A percentile compares a stretch with the other conserved stretches of the same genome.
These are phyloP conservation scores for Rugonectria rugulosa DNA, from an alignment of 2,329 filamentous ascomycete genomes.

Conservation along the genomic window DNA sequence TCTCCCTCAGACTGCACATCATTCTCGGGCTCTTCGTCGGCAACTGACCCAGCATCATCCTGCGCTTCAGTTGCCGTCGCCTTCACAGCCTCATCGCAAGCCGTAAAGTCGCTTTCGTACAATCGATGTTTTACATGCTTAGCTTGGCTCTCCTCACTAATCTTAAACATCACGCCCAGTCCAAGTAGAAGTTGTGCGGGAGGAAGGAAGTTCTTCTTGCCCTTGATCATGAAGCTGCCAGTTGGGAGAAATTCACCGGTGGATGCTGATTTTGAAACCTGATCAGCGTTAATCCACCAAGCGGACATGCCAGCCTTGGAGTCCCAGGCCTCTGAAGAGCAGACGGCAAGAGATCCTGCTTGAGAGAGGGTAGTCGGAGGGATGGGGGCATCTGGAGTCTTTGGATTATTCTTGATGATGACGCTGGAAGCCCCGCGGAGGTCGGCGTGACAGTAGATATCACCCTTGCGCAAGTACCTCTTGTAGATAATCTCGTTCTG, in stretches of 20 bases:
- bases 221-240: slow-evolving; percentile 82
- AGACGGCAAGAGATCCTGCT: slow-evolving; percentile 84
- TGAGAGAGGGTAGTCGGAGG: slow-evolving; percentile 91
- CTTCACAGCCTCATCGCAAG: slow-evolving; percentile 31
- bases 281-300: slow-evolving; percentile 92
- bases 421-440: slow-evolving; percentile 84
- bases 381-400: slow-evolving; percentile 82
- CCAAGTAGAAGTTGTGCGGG: slow-evolving; percentile 88
- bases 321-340: slow-evolving; percentile 91
- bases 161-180: slow-evolving; percentile 85
- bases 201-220: slow-evolving; percentile 90
- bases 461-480: slow-evolving; percentile 84
- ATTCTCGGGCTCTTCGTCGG: slow-evolving; percentile 28
- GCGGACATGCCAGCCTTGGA: slow-evolving; percentile 95
- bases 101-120: slow-evolving; percentile 36
- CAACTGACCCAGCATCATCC: slow-evolving; percentile 26
- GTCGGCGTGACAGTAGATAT: slow-evolving; percentile 92
- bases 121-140: slow-evolving; percentile 76
- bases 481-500: slow-evolving; percentile 95
- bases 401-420: slow-evolving; percentile 86
- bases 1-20: slow-evolving; percentile 43
- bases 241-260: slow-evolving; percentile 81
- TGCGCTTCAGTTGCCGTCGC: slow-evolving; percentile 33
- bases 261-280: slow-evolving; percentile 85
- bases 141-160: slow-evolving; percentile 86